Evolutionary conservation across 208 protist species (phyloP).

Genomic region (Trypanosoma rangeli): DNA sequence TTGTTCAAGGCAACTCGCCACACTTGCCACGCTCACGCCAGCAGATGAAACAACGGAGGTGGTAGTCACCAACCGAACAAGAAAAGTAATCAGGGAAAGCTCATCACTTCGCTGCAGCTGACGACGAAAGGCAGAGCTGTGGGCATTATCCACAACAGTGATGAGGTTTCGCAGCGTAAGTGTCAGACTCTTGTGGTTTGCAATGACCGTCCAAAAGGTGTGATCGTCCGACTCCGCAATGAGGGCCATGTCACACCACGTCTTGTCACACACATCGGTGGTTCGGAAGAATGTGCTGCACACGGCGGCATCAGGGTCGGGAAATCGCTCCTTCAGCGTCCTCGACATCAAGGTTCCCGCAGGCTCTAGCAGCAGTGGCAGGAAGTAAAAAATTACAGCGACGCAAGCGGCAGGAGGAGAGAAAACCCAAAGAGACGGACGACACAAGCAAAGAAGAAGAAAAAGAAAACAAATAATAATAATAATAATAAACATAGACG

Average conservation of each 20-base stretch:
- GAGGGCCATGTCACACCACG: slow-evolving; percentile 56
- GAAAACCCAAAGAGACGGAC: no score
- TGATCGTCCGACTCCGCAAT: slow-evolving; percentile 68
- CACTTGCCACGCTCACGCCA: slow-evolving; percentile 33
- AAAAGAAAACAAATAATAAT: slow-evolving; percentile 24
- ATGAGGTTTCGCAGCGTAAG: slow-evolving; percentile 48
- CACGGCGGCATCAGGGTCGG: slow-evolving; percentile 54
- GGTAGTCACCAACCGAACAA: slow-evolving; percentile 57
- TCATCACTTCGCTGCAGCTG: slow-evolving; percentile 43
- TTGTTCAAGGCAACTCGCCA: slow-evolving; percentile 42
- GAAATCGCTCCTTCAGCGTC: slow-evolving; percentile 38
- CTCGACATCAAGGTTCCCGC: slow-evolving; percentile 20
- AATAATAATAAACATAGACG: no score
- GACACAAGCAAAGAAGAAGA: slow-evolving; percentile 21
- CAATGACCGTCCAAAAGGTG: slow-evolving; percentile 82
- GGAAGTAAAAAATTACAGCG: neutral
- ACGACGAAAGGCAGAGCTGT: slow-evolving; percentile 60
- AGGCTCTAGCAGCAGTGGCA: no score
- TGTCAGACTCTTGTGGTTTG: slow-evolving; percentile 52
- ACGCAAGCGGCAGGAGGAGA: slow-evolving; percentile 13
- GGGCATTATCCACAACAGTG: slow-evolving; percentile 55
- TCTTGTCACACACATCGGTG: slow-evolving; percentile 59
- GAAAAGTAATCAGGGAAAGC: slow-evolving; percentile 35
- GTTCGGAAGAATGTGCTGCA: slow-evolving; percentile 65
- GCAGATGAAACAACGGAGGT: slow-evolving; percentile 38